phyloP scores from a whole-genome alignment of 345 rosid species.

The Arabis hirsuta region DNA sequence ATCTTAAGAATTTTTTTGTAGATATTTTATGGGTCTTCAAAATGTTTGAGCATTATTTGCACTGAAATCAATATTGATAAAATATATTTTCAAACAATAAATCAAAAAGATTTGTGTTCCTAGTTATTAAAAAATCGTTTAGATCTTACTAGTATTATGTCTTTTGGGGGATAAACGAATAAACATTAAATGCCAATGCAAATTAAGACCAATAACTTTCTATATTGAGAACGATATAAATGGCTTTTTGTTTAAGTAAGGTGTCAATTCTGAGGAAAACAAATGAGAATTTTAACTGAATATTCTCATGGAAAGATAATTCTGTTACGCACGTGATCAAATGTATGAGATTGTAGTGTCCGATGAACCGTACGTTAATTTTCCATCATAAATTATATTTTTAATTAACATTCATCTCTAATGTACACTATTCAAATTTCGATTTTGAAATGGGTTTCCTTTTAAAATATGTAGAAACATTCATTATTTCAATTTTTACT shows the following conservation, averaged over 20 bases:
- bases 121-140: background rate
- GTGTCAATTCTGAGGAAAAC: constrained; percentile 19
- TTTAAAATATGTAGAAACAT: too few relatives aligned
- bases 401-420: too few relatives aligned
- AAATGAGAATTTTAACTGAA: constrained; percentile 23
- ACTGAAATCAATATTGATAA: too few relatives aligned
- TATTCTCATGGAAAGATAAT: constrained; percentile 23
- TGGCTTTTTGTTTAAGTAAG: constrained; percentile 14
- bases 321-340: constrained; percentile 27
- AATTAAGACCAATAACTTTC: constrained; percentile 32
- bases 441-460: too few relatives aligned
- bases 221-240: constrained; percentile 22
- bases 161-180: constrained; percentile 21
- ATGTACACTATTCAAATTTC: too few relatives aligned
- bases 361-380: too few relatives aligned
- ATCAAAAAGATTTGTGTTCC: background rate
- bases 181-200: constrained; percentile 13
- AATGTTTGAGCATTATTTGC: too few relatives aligned
- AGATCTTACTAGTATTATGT: constrained; percentile 10
- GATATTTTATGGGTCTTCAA: too few relatives aligned
- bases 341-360: background rate
- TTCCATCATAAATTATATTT: too few relatives aligned
- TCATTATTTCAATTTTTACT: too few relatives aligned
- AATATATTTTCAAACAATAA: too few relatives aligned
- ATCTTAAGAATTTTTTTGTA: too few relatives aligned